A percentile compares a stretch with the other conserved stretches of the same genome.
These are phyloP conservation scores for Phaseolus lunatus DNA, from an alignment of 306 rosid species.

Conservation along the genomic window DNA sequence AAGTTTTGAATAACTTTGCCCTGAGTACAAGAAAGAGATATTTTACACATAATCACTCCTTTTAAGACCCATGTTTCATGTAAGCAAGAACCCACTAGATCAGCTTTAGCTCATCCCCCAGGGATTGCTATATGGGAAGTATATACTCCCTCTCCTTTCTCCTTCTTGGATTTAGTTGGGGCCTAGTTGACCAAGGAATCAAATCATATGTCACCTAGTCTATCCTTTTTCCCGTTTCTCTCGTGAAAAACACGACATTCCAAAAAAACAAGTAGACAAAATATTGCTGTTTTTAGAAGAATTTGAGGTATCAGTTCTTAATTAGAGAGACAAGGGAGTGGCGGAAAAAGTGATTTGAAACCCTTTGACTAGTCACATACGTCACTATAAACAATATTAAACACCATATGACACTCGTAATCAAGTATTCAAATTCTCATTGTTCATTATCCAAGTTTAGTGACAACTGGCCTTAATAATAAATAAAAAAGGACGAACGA, in stretches of 20 bases:
- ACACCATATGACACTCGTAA: conserved; percentile 17
- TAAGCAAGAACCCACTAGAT: neutral
- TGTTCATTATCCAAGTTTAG: neutral
- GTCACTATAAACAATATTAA: neutral
- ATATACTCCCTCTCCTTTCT: neutral
- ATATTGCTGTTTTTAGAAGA: neutral
- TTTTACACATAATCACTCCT: conserved; percentile 1
- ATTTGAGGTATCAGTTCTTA: neutral
- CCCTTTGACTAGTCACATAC: neutral
- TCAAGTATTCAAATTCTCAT: neutral
- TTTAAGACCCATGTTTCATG: neutral
- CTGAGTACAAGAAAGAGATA: neutral
- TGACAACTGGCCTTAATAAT: conserved; percentile 1
- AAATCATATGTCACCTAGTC: neutral
- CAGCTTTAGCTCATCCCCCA: conserved; percentile 4
- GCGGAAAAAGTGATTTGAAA: conserved; percentile 3
- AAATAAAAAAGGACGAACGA: neutral
- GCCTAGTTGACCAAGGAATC: neutral
- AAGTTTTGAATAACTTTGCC: neutral
- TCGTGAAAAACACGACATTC: neutral
- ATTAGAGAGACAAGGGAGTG: neutral
- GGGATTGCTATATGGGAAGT: neutral
- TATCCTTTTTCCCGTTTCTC: neutral
- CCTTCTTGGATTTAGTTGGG: conserved; percentile 12
- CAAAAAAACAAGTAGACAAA: neutral